Evolutionary conservation across 805 yeast species (phyloP), one percentile per base, ranked within the genome.

Genomic region (Tetrapisispora fleetii): DNA sequence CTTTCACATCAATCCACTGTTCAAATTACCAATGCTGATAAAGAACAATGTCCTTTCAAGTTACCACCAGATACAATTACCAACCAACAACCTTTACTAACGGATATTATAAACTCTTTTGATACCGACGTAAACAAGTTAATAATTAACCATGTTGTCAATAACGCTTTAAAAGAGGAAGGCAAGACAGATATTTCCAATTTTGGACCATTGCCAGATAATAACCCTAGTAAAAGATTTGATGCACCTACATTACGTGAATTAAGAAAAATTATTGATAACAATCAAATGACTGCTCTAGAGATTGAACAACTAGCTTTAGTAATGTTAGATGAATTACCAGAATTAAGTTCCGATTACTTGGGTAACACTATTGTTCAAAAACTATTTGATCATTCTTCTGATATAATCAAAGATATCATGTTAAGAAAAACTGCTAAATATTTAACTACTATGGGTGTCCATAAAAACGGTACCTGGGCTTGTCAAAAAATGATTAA

Each of bases 391-490:
- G 85, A 85, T 43, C 72, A 74, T 47, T 77, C 88, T 42, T 78
- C 86, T 8, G 78, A 83, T n/a, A 73, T 81, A 3, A 74, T 89
- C 50, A 86, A 87, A 60, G 83, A 85, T 55, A 77, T 83, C 63
- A 84, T 93, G 87, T 74, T 93, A 49, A 79, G 83, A 58, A 78
- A 78, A 54, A 78, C 95, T 39, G 72, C 84, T 3, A 93, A 90
- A 24, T 86, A 76, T 59, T 71, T 93, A 53, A 86, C 96, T 1
- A 93, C 88, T 57, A 83, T 91, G 74, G 93, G 97, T 57, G 83
- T 88, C 48, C 99, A 93, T 69, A 93, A 93, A 61, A 93, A 93
- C 65, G 99, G 99, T 52, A 93, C 99, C 7, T 93, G 99, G 99
- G 98, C 97, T 2, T 95, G 96, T 24, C 99, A 93, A 67, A 93